A percentile compares a stretch with the other conserved stretches of the same genome.
These are phyloP conservation scores for Brassica cretica DNA, from an alignment of 345 rosid genomes.

Conservation along the genomic window DNA sequence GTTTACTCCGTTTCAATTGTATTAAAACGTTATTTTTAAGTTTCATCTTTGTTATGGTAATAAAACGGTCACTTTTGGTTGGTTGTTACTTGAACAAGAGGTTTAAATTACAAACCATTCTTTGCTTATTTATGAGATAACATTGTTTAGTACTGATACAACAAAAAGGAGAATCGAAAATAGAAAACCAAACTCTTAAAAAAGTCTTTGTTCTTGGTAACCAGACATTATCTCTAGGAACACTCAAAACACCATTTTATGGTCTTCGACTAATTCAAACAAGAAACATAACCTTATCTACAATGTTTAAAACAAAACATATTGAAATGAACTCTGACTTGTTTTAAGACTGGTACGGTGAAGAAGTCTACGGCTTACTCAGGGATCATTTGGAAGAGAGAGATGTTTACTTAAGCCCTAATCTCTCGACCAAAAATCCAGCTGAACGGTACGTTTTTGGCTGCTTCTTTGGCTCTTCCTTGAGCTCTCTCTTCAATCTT, in stretches of 20 bases:
- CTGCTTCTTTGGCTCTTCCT: conserved; percentile 55
- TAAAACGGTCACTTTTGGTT: too few relatives aligned
- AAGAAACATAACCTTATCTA: conserved; percentile 34
- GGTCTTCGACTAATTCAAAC: conserved; percentile 7
- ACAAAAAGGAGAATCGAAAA: too few relatives aligned
- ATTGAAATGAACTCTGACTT: conserved; percentile 16
- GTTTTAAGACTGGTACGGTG: conserved; percentile 21
- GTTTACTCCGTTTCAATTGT: too few relatives aligned
- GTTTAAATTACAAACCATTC: too few relatives aligned
- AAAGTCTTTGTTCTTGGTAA: too few relatives aligned
- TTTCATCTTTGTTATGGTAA: too few relatives aligned
- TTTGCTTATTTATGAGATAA: too few relatives aligned
- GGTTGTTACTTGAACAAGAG: too few relatives aligned
- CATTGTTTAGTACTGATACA: too few relatives aligned
- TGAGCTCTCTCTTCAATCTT: conserved; percentile 66
- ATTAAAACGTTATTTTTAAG: too few relatives aligned
- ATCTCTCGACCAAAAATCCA: conserved; percentile 60
- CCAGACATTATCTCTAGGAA: not conserved
- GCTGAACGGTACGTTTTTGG: conserved; percentile 49
- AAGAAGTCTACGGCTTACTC: not conserved
- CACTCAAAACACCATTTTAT: conserved; percentile 17
- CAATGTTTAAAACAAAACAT: conserved; percentile 31
- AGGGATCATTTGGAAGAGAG: not conserved
- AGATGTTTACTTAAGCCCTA: conserved; percentile 31
- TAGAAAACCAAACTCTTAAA: too few relatives aligned